phyloP scores from a whole-genome alignment of 1,284 basidiomycete genomes.

The Phellopilus nigrolimitatus region DNA sequence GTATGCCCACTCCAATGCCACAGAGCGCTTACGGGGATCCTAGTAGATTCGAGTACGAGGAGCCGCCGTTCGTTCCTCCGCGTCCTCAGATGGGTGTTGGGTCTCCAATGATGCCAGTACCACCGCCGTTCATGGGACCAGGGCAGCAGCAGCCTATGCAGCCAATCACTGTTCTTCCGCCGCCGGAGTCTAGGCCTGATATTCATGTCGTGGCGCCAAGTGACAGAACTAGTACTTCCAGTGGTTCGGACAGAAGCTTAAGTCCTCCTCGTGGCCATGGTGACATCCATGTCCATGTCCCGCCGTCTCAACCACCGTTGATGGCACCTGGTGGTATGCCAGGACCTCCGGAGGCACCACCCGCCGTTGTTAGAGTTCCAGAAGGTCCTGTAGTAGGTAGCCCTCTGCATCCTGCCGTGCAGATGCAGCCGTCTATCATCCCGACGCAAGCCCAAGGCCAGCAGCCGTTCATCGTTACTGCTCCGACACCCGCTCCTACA shows the following conservation, averaged over 20 bases:
- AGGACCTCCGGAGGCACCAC: neutral
- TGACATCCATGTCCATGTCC: conserved; percentile 9
- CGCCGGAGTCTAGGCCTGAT: neutral
- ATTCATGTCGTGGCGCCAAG: neutral
- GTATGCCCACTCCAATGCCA: neutral
- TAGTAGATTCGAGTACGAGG: neutral
- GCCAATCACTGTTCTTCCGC: neutral
- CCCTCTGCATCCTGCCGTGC: neutral
- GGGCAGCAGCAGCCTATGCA: neutral
- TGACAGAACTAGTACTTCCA: neutral
- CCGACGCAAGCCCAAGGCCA: too few species aligned
- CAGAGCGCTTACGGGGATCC: neutral
- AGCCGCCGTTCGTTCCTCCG: conserved; percentile 15
- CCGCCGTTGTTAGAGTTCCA: neutral
- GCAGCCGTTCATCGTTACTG: conserved; percentile 25
- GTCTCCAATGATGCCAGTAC: conserved; percentile 7
- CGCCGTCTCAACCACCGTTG: neutral
- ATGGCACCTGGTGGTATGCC: neutral
- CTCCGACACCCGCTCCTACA: conserved; percentile 22
- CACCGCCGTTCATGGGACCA: neutral
- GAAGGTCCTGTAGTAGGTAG: neutral
- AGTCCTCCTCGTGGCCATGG: neutral
- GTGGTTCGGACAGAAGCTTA: neutral
- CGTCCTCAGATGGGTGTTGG: neutral
- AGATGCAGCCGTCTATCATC: neutral